Evolutionary conservation across 2,329 filamentous ascomycete genomes (phyloP).

Genomic region (Epichloe festucae): DNA sequence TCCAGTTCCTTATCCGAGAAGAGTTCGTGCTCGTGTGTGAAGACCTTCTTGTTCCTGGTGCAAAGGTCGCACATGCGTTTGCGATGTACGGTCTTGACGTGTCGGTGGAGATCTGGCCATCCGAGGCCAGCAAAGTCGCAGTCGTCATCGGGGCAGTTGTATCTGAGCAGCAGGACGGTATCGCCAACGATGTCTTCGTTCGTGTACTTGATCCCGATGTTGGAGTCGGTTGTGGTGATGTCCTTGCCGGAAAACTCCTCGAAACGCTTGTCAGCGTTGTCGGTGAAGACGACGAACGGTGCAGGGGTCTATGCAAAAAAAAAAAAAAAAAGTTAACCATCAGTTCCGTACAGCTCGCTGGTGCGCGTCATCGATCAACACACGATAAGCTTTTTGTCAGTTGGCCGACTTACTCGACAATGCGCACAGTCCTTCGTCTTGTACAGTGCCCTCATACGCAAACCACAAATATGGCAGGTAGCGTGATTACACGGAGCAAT

Average conservation of each 20-base stretch:
- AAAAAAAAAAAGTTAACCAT: not conserved
- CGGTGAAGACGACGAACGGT: constrained; percentile 81
- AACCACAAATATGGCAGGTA: constrained; percentile 89
- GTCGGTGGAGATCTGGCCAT: constrained; percentile 47
- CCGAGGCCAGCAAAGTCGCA: constrained; percentile 71
- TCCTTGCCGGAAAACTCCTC: constrained; percentile 68
- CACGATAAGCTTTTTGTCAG: not conserved
- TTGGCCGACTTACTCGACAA: constrained; percentile 55
- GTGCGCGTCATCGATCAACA: not conserved
- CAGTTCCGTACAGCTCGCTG: not conserved
- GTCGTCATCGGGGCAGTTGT: constrained; percentile 80
- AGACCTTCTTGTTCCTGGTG: constrained; percentile 89
- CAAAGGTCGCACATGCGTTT: constrained; percentile 90
- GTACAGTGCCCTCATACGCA: constrained; percentile 85
- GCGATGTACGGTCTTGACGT: constrained; percentile 70
- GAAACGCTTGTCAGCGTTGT: constrained; percentile 67
- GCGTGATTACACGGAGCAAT: constrained; percentile 91
- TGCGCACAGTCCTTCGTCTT: constrained; percentile 96
- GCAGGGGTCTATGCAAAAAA: constrained; percentile 40
- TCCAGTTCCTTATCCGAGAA: constrained; percentile 72
- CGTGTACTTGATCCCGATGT: constrained; percentile 84
- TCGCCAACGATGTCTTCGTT: constrained; percentile 84
- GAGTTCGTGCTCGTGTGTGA: constrained; percentile 93
- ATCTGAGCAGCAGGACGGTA: constrained; percentile 73
- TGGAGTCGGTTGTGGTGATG: constrained; percentile 66